These are phyloP conservation scores for Rhizopogon salebrosus DNA, from an alignment of 768 basidiomycete species.

Conservation along the genomic window DNA sequence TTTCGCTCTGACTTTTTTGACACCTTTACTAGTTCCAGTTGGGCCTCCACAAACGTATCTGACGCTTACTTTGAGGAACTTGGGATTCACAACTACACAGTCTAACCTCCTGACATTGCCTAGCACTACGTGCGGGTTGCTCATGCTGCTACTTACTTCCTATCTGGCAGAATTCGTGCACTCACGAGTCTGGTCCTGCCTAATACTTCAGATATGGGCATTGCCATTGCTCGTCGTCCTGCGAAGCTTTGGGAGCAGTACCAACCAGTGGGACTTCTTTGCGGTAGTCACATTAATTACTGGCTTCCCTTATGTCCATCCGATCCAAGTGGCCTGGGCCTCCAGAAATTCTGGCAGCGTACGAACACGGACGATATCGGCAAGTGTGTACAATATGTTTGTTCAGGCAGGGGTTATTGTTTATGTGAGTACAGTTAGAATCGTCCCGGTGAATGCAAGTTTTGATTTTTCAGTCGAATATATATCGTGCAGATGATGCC, in stretches of 20 bases:
- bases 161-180: constrained; percentile 53
- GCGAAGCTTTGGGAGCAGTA: constrained; percentile 42
- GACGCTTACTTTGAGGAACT: constrained; percentile 53
- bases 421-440: constrained; percentile 29
- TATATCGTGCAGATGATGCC: constrained; percentile 50
- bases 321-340: constrained; percentile 49
- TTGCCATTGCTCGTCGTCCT: constrained; percentile 55
- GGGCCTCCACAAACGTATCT: constrained; percentile 58
- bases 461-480: constrained; percentile 38
- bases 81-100: constrained; percentile 60
- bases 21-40: constrained; percentile 40
- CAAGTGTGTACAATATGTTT: constrained; percentile 57
- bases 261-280: constrained; percentile 54
- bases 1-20: background rate
- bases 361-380: constrained; percentile 40
- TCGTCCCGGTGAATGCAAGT: background rate
- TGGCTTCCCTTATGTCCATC: constrained; percentile 43
- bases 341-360: constrained; percentile 60
- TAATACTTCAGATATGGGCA: constrained; percentile 57
- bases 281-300: constrained; percentile 49
- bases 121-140: constrained; percentile 46
- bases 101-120: constrained; percentile 62
- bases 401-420: constrained; percentile 54
- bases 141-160: constrained; percentile 41
- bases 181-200: constrained; percentile 47